phyloP scores from a whole-genome alignment of 768 basidiomycete species.

The Lactifluus rugatus region DNA sequence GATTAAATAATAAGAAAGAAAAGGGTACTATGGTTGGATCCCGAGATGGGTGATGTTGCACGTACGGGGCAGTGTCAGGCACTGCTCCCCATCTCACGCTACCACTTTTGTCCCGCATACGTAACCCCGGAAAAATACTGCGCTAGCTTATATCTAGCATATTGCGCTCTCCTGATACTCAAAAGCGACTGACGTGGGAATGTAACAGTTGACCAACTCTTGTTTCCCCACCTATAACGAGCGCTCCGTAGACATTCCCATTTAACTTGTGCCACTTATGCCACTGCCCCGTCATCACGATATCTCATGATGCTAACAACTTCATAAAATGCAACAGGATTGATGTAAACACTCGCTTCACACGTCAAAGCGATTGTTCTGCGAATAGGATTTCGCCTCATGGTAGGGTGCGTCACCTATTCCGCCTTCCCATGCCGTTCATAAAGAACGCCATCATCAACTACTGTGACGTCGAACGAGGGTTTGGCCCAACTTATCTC shows the following conservation, averaged over 20 bases:
- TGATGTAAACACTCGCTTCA: background rate
- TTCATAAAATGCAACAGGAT: background rate
- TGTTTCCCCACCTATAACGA: background rate
- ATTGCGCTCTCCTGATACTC: background rate
- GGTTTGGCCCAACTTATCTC: background rate
- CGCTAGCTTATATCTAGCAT: no score
- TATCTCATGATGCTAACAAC: background rate
- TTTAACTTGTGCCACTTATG: background rate
- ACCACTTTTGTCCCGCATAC: background rate
- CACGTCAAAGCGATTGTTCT: background rate
- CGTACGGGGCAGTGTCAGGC: background rate
- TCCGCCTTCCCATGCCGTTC: background rate
- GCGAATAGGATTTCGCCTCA: slow-evolving; percentile 4
- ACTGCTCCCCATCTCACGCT: background rate
- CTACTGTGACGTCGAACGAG: slow-evolving; percentile 1
- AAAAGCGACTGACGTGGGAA: background rate
- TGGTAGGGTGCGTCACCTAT: slow-evolving; percentile 9
- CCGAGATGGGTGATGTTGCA: background rate
- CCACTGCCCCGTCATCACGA: background rate
- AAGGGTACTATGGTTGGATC: background rate
- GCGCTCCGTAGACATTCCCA: background rate
- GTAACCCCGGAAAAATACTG: background rate
- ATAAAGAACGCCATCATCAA: background rate
- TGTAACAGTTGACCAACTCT: background rate
- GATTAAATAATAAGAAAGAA: background rate